Evolutionary conservation across 805 yeast species (phyloP).

Genomic region (Metschnikowia gruessii): DNA sequence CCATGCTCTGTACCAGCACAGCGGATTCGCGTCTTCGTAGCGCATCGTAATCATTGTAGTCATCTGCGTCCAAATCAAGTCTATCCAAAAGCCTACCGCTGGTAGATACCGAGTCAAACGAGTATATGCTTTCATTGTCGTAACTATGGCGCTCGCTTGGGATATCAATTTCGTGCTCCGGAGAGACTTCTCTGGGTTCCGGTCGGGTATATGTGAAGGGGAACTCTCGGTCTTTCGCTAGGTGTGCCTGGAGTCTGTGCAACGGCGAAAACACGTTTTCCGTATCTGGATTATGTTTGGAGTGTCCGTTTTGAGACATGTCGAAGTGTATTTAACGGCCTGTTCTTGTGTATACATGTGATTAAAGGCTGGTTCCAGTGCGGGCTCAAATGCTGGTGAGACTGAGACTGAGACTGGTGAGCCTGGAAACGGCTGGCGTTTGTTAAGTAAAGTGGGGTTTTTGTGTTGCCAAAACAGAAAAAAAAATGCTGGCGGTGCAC

Average conservation of each 20-base stretch:
- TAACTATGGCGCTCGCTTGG: background rate
- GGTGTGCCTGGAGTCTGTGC: constrained; percentile 20
- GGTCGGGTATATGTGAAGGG: constrained; percentile 1
- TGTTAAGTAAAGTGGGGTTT: too few relatives aligned
- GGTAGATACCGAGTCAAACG: constrained; percentile 44
- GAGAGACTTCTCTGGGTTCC: background rate
- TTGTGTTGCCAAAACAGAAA: too few relatives aligned
- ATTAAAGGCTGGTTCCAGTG: background rate
- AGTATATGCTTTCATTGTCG: constrained; percentile 40
- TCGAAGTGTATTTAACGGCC: background rate
- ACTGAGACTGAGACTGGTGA: too few relatives aligned
- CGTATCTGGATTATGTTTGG: background rate
- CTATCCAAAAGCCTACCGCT: constrained; percentile 40
- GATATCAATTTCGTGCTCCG: background rate
- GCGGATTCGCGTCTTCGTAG: constrained; percentile 19
- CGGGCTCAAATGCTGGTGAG: background rate
- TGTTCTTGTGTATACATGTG: background rate
- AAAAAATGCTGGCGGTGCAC: too few relatives aligned
- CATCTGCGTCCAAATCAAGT: constrained; percentile 20
- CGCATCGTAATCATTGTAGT: constrained; percentile 14
- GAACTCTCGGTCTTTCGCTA: constrained; percentile 13
- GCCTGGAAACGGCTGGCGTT: too few relatives aligned
- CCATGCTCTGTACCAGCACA: constrained; percentile 17
- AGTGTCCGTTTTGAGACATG: constrained; percentile 2
- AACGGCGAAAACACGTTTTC: constrained; percentile 19